Conservation (phyloP, 202 grass and related monocot genomes). For the Saccharum hybrid region DNA sequence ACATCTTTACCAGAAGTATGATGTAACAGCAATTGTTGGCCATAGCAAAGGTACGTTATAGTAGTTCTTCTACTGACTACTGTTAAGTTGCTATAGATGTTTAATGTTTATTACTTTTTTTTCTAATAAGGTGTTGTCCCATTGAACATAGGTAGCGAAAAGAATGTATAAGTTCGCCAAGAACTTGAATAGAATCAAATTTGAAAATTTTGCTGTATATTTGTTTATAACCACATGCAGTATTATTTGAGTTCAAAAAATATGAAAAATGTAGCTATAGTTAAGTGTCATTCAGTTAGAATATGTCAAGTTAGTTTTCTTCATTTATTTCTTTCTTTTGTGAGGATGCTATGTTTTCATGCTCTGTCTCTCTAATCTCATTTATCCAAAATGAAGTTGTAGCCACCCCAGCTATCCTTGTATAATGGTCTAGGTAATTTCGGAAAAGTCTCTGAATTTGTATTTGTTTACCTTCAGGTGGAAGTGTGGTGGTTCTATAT, state of each 20-base stretch:
- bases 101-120: constrained; percentile 1
- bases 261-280: not conserved
- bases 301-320: not conserved
- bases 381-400: not conserved
- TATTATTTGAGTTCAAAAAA: not conserved
- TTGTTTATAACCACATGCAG: not conserved
- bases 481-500: constrained; percentile 86
- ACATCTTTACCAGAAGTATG: constrained; percentile 66
- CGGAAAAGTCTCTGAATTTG: constrained; percentile 6
- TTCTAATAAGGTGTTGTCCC: not conserved
- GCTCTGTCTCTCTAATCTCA: not conserved
- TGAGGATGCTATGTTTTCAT: not conserved
- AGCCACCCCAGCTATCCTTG: not conserved
- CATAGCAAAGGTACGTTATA: constrained; percentile 84
- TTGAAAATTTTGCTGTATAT: not conserved
- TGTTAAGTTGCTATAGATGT: not conserved
- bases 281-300: not conserved
- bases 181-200: not conserved
- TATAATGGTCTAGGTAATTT: not conserved
- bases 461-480: constrained; percentile 55
- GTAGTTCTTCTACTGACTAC: not conserved
- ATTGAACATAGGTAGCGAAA: not conserved
- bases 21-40: constrained; percentile 74
- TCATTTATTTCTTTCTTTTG: not conserved
- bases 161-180: not conserved